These are phyloP conservation scores for Xylaria arbuscula DNA, from an alignment of 2,329 filamentous ascomycete species.

Conservation along the genomic window DNA sequence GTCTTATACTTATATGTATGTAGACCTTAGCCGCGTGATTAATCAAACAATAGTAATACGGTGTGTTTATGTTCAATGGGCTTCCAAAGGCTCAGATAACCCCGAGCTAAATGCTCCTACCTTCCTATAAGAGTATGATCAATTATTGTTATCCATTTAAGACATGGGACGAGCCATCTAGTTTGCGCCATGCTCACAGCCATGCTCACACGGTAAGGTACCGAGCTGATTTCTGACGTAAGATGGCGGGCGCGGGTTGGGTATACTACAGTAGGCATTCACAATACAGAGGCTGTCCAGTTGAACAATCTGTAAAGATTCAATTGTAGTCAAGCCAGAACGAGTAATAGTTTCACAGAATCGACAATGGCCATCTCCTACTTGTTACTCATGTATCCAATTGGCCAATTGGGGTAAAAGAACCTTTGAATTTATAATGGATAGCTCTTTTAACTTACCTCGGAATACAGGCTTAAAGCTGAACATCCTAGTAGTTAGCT, in stretches of 20 bases:
- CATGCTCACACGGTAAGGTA: constrained; percentile 4
- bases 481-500: not conserved
- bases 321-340: not conserved
- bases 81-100: not conserved
- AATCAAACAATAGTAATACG: constrained; percentile 4
- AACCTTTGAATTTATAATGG: not conserved
- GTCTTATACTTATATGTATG: constrained; percentile 21
- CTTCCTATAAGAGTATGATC: constrained; percentile 17
- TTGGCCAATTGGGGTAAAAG: not conserved
- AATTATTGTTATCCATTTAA: not conserved
- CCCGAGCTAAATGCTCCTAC: constrained; percentile 13
- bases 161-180: constrained; percentile 4
- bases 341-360: not conserved
- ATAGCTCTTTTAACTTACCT: not conserved
- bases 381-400: not conserved
- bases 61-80: constrained; percentile 4
- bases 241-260: constrained; percentile 1
- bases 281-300: not conserved
- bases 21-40: not conserved
- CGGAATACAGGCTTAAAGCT: not conserved
- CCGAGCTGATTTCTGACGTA: constrained; percentile 8
- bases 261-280: not conserved
- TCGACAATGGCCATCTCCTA: not conserved
- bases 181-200: not conserved
- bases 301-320: not conserved